Evolutionary conservation across 345 rosid genomes (phyloP).

Genomic region (Gossypium longicalyx): DNA sequence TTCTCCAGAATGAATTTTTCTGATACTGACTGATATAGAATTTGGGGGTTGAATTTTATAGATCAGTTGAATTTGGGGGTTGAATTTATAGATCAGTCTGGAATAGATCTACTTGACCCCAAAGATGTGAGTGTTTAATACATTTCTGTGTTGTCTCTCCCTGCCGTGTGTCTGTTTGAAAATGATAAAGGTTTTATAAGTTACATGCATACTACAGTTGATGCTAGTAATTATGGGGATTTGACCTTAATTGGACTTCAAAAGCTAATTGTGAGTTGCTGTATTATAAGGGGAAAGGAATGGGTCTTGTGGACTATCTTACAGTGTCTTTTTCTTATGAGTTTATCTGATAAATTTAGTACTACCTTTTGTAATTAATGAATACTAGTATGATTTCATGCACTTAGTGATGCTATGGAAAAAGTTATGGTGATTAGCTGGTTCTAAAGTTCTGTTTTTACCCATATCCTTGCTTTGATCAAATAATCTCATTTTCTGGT

Average conservation of each 20-base stretch:
- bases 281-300: not conserved
- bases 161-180: not conserved
- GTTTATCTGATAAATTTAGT: not conserved
- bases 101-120: conserved; percentile 91
- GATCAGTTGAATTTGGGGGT: conserved; percentile 46
- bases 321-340: not conserved
- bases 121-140: conserved; percentile 66
- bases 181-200: not conserved
- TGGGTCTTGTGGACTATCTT: not conserved
- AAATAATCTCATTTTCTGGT: not conserved
- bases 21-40: conserved; percentile 8
- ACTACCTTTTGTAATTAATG: not conserved
- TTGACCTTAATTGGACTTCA: not conserved
- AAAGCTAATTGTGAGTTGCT: not conserved
- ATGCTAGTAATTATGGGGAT: not conserved
- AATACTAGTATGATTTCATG: not conserved
- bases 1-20: not conserved
- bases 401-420: not conserved
- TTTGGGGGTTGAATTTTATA: conserved; percentile 34
- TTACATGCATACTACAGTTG: not conserved
- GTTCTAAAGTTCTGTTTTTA: not conserved
- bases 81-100: conserved; percentile 68
- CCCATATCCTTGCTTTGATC: not conserved
- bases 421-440: not conserved
- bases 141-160: conserved; percentile 11